Evolutionary conservation across 148 eudicot genomes (phyloP), one percentile per base, ranked within the genome.

Genomic region (Spergularia marina): DNA sequence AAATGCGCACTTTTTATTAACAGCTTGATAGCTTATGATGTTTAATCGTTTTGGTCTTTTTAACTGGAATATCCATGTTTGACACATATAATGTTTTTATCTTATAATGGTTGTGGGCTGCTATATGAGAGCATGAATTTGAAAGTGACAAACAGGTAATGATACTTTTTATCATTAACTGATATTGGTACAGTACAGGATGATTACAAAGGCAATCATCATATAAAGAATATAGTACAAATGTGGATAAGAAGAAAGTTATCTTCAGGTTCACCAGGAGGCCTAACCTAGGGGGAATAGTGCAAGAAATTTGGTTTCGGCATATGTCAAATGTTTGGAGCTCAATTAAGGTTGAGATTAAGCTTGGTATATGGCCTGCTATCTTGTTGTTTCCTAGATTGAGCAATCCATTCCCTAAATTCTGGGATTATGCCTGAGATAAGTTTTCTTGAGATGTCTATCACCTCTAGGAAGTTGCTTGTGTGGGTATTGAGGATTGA

Each of bases 391-490:
- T 80, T 10, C 85, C 91, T 64, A 90, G 63, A 80, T 81, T 90
- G 74, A 92, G 76, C 72, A 83, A 82, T 67, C 6, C 90, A 91
- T 68, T 71, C 54, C 18, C 61, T 34, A 78, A 92, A 81, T 74
- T 90, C 88, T 11, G 95, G 97, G 44, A 93, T 71, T 20, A 53
- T 80, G 10, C 98, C 96, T 6, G 94, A 83, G 66, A 93, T 88
- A 16, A 66, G 70, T 76, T 93, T 93, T 74, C 55, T 82, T 10
- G 91, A 85, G 47, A 89, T 74, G 64, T 93, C 94, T 2, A 91
- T 30, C 8, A 69, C 75, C 75, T 93, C 89, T 57, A 93, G 74
- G 63, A 88, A 93, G 49, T 70, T 82, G 82, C 85, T 78, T 66
- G 93, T 84, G 23, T 51, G 77, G 78, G 60, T 83, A 65, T 67